Base-by-base conservation (phyloP, 2,329 filamentous ascomycete species). In the Colletotrichum horii region DNA sequence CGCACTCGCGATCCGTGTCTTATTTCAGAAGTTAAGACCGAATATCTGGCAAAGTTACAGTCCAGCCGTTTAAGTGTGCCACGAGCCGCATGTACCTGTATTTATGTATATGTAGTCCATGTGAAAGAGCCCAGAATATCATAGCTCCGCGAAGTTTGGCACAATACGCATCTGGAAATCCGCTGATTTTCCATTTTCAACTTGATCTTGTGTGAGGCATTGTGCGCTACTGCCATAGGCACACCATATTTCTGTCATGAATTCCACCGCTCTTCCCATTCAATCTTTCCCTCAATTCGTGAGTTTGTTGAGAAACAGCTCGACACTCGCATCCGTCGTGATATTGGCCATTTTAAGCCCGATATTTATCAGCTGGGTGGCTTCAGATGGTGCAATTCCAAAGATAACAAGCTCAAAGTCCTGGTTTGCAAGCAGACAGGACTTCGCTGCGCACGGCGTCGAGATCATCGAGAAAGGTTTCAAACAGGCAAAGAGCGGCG, bases 381-480 rank as follows among this genome's bases (percentile, higher is more conserved):
- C 34, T 6, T 15, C 43, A 7, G 38, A 72, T 19, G 32, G 32
- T 4, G 48, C 70, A 4, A 75, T 65, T 8, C 73, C 73, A 16
- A 67, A n/a, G 30, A 58, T 75, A 14, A 58, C 56, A 9, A 75
- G 73, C 22, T 75, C 73, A 28, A 73, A 72, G 32, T 56, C 69
- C 8, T 73, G 73, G 70, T 73, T 68, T 24, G 56, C 73, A 26
- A 65, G 30, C 43, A 72, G 70, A 9, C 24, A 73, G n/a, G 64
- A 73, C 64, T 75, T 75, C 4, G 56, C 64, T 8, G 64, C 56
- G 3, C 70, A 75, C 32, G 73, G 73, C n/a, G 73, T 75, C 12
- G 70, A 75, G 5, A 75, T 75, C 6, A 75, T 75, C 15, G 73
- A 72, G 34, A 75, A 75, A 8, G 73, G 73, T 2, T 73, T 56